These are phyloP conservation scores for Calonectria montana DNA, from an alignment of 2,329 filamentous ascomycete species.

Conservation along the genomic window DNA sequence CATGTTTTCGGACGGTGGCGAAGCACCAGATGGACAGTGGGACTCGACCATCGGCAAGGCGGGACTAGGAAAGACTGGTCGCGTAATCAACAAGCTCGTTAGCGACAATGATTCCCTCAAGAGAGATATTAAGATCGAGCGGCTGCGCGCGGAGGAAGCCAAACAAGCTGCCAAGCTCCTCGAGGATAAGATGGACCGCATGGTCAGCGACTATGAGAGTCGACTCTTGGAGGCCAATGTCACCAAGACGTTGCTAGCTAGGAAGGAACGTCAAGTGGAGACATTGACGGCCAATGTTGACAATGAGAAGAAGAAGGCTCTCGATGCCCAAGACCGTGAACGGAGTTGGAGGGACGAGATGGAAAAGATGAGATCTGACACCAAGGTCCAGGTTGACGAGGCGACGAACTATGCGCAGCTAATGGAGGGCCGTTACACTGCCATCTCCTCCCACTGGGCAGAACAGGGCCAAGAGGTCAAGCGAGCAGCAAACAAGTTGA, in stretches of 20 bases:
- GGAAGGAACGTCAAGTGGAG: conserved; percentile 81
- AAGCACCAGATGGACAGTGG: conserved; percentile 59
- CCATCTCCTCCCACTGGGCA: conserved; percentile 74
- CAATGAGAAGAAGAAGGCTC: conserved; percentile 70
- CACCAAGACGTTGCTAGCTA: conserved; percentile 75
- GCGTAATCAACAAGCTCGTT: conserved; percentile 84
- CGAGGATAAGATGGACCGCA: conserved; percentile 77
- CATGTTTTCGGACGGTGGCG: conserved; percentile 47
- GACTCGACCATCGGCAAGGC: conserved; percentile 77
- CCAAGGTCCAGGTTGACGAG: conserved; percentile 72
- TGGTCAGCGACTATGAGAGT: conserved; percentile 76
- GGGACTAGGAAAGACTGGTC: conserved; percentile 78
- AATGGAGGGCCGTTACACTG: conserved; percentile 77
- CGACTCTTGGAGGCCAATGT: conserved; percentile 76
- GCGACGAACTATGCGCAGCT: conserved; percentile 73
- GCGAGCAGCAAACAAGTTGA: conserved; percentile 60
- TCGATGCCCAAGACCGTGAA: conserved; percentile 70
- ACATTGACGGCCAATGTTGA: conserved; percentile 73
- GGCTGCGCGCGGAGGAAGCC: conserved; percentile 75
- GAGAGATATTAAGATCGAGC: conserved; percentile 76
- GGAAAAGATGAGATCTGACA: conserved; percentile 69
- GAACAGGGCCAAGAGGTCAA: conserved; percentile 73
- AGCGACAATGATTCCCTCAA: conserved; percentile 83
- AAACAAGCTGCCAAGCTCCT: conserved; percentile 74
- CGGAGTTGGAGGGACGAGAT: conserved; percentile 71